These are phyloP conservation scores for Clathrospora elynae DNA, from an alignment of 2,329 filamentous ascomycete species.

Conservation along the genomic window DNA sequence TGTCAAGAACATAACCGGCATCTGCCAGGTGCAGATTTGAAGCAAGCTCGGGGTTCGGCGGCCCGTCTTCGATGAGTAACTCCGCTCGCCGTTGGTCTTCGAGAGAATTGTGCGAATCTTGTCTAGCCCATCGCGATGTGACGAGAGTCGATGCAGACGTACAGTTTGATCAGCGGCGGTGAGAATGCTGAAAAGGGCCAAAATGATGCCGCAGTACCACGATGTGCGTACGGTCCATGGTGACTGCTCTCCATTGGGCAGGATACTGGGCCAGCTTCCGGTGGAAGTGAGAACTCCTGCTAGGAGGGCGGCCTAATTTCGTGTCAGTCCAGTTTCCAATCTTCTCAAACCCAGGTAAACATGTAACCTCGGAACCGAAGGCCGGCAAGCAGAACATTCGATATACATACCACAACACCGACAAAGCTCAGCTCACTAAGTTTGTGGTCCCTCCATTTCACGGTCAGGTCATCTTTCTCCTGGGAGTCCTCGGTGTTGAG, in stretches of 20 bases:
- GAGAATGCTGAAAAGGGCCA: conserved; percentile 58
- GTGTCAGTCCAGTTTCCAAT: background rate
- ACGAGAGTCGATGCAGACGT: conserved; percentile 51
- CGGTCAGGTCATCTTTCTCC: conserved; percentile 46
- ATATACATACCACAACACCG: conserved; percentile 47
- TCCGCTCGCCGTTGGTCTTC: conserved; percentile 29
- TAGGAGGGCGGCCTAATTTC: conserved; percentile 45
- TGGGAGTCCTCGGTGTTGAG: conserved; percentile 43
- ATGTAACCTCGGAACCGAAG: background rate
- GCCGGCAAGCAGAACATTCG: background rate
- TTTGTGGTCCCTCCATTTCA: conserved; percentile 49
- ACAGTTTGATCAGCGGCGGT: conserved; percentile 52
- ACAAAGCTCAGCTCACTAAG: conserved; percentile 51
- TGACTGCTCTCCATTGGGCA: conserved; percentile 44
- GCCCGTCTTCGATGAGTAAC: conserved; percentile 25
- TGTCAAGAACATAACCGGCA: conserved; percentile 47
- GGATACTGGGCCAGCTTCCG: conserved; percentile 52
- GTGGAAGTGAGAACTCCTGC: conserved; percentile 52
- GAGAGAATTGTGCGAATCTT: conserved; percentile 46
- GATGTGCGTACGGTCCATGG: conserved; percentile 52
- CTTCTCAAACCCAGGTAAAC: background rate
- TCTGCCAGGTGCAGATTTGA: conserved; percentile 48
- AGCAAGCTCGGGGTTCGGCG: conserved; percentile 30
- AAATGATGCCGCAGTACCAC: conserved; percentile 54
- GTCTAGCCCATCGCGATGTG: conserved; percentile 47